These are phyloP conservation scores for Macrophomina tecta DNA, from an alignment of 2,329 filamentous ascomycete genomes.

Conservation along the genomic window DNA sequence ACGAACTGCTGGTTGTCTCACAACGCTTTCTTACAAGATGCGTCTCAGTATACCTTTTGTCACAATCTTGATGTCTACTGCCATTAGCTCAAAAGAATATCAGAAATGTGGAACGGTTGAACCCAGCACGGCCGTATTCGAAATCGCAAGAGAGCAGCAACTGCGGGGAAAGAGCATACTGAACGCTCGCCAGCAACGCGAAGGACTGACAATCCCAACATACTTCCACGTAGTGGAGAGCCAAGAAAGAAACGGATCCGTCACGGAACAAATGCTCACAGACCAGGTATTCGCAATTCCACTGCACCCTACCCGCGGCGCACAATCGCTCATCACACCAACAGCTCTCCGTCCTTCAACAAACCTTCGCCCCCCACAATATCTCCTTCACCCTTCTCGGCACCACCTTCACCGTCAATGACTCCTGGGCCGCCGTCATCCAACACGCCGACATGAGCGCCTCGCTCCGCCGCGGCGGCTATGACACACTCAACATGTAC, in stretches of 20 bases:
- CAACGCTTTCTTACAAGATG: neutral
- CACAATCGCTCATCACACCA: neutral
- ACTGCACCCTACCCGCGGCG: too few relatives aligned
- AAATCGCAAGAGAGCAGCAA: neutral
- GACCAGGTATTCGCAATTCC: too few relatives aligned
- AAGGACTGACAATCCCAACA: constrained; percentile 38
- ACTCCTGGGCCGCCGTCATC: constrained; percentile 59
- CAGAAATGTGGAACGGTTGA: neutral
- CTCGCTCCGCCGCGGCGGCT: constrained; percentile 59
- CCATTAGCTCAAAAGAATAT: neutral
- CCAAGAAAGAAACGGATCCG: constrained; percentile 40
- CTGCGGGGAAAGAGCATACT: neutral
- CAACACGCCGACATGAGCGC: constrained; percentile 59
- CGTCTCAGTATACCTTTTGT: neutral
- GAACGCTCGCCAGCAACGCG: neutral
- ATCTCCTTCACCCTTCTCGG: constrained; percentile 59
- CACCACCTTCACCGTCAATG: constrained; percentile 58
- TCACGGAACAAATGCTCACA: constrained; percentile 45
- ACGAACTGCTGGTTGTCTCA: too few relatives aligned
- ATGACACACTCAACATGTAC: constrained; percentile 63
- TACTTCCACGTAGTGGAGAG: constrained; percentile 55
- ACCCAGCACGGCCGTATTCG: neutral
- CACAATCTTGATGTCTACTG: neutral
- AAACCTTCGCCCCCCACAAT: constrained; percentile 55
- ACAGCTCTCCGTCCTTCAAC: constrained; percentile 43